Base-by-base conservation (phyloP, 1,139 yeast genomes). In the Suhomyces bokatorum region DNA sequence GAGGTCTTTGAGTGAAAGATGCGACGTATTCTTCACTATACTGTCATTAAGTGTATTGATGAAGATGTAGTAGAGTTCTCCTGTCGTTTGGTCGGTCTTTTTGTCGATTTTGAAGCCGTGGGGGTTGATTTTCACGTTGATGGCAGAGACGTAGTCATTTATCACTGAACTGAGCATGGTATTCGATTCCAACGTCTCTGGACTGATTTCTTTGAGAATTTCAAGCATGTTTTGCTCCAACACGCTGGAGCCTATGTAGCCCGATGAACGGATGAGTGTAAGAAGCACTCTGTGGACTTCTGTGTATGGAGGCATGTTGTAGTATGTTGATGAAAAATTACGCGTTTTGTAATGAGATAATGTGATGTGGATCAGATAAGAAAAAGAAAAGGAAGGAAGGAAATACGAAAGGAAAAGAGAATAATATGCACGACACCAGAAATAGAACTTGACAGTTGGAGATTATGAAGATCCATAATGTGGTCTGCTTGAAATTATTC, bases 41-140 rank as follows among this genome's bases (percentile, higher is more conserved):
- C 66, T 72, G 43, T 77, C 78, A 2, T 68, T 57, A 14, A 59
- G 49, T 3, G 70, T 66, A 54, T 81, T 81, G 29, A 76, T 62
- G 44, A 77, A 78, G 9, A 70, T 62, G 50, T 67, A 75, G 34
- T 53, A 54, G 29, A 68, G 52, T 11, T 60, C 66, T 11, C 69
- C 69, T 5, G 64, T 55, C 39, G 60, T 56, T 62, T 72, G 77
- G 63, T 68, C 67, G 50, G 61, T 64, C 41, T 51, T 63, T 52
- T 67, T 64, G 30, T 67, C 75, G 13, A 82, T 64, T 47, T 71
- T 75, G 53, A 78, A 72, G 8, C 80, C 80, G 24, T 76, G 62
- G 1, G 58, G 57, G 1, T 64, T 64, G 14, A 81, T 60, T 13
- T 61, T 60, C 13, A 51, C 46, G 59, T 78, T 78, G 50, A 78